Evolutionary conservation across 805 yeast genomes (phyloP).

Genomic region (Zygosaccharomyces siamensis): DNA sequence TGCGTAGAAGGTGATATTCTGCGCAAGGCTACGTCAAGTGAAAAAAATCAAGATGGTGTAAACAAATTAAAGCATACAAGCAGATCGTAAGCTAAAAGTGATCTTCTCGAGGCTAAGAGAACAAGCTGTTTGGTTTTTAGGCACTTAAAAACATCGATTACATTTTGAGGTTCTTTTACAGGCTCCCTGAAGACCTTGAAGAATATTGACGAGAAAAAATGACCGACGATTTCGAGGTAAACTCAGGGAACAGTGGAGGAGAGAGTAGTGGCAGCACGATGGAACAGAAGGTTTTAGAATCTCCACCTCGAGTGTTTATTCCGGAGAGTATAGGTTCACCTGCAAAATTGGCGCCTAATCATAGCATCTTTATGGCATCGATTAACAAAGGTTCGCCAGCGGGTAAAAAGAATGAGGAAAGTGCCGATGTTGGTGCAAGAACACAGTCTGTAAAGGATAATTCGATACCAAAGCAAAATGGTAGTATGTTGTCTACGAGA

Average conservation of each 20-base stretch:
- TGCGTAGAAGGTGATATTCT: neutral
- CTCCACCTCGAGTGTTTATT: conserved; percentile 3
- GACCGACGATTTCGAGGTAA: conserved; percentile 3
- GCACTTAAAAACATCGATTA: neutral
- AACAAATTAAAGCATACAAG: neutral
- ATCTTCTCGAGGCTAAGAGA: neutral
- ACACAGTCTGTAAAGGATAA: neutral
- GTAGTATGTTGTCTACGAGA: conserved; percentile 25
- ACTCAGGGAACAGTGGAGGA: neutral
- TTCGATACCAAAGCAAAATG: conserved; percentile 3
- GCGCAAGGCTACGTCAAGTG: neutral
- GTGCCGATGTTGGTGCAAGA: neutral
- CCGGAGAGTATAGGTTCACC: conserved; percentile 15
- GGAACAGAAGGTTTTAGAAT: conserved; percentile 2
- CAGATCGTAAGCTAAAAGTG: neutral
- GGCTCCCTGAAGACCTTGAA: neutral
- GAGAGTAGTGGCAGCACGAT: neutral
- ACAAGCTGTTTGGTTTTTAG: neutral
- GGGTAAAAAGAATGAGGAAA: conserved; percentile 6
- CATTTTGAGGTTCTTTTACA: neutral
- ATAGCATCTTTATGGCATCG: conserved; percentile 27
- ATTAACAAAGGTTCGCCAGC: conserved; percentile 22
- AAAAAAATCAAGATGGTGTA: neutral
- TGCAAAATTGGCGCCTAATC: conserved; percentile 26
- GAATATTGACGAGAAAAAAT: conserved; percentile 1